Base-by-base conservation (phyloP, 441 rosid species). In the Raphanus hybrid region DNA sequence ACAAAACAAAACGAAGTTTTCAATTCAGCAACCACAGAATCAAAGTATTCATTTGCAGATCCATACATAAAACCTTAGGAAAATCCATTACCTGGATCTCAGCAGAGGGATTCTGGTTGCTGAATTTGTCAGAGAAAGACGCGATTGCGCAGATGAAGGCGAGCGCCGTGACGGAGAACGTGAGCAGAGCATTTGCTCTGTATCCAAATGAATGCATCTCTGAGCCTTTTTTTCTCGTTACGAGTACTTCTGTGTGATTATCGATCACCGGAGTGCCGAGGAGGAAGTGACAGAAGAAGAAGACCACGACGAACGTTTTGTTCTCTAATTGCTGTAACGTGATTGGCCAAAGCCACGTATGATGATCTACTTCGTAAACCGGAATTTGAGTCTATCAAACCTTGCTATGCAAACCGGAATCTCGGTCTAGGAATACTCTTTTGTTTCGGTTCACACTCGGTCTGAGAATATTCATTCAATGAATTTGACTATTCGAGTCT, bases 131-230 rank as follows among this genome's bases (percentile, higher is more conserved):
- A 0, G 97, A 89, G 79, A 96, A 29, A 11, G 98, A 93, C 8
- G 90, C 87, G 73, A 92, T 84, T 73, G 89, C 91, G 82, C 99
- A 93, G 75, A 92, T 85, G 60, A 96, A 81, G 0, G 98, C 97
- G 16, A 96, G 88, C 20, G 93, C 86, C 45, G 97, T 96, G 9
- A 93, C 78, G 6, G 92, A 81, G 80, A 93, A 91, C 2, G 99
- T 96, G 20, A 96, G 81, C 81, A 92, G 78, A 61, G 96, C 93
- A 75, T 96, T 96, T 8, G 93, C 92, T 83, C 99, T 88, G 91
- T 90, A 89, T 41, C 91, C 86, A 70, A 93, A 93, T 0, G 97
- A 84, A 87, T 96, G 97, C 99, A 96, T 94, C 58, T 74, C 79
- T 26, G 15, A 9, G 3, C 26, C 20, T 0, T 5, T 14, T 18